Conservation (phyloP, 306 rosid genomes). For the Vigna nakashimae region DNA sequence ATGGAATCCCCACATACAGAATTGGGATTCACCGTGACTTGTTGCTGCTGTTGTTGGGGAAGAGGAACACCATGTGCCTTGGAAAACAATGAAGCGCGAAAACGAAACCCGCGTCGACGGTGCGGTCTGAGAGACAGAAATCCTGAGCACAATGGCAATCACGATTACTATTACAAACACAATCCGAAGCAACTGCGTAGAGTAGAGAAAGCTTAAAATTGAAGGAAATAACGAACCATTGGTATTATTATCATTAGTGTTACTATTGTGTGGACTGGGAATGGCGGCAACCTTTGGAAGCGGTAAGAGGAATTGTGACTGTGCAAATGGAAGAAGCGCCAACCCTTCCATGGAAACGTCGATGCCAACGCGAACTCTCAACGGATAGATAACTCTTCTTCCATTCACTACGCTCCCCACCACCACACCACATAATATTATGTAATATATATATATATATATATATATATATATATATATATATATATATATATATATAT, state of each 20-base stretch:
- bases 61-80: constrained; percentile 52
- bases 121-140: constrained; percentile 25
- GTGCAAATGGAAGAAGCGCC: background rate
- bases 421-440: background rate
- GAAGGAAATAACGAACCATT: background rate
- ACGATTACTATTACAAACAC: background rate
- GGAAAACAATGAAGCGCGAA: constrained; percentile 56
- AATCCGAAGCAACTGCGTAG: background rate
- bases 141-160: background rate
- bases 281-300: background rate
- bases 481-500: too few species aligned
- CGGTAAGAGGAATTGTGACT: background rate
- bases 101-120: constrained; percentile 48
- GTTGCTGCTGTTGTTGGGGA: constrained; percentile 23
- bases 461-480: too few species aligned
- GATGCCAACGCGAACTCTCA: too few species aligned
- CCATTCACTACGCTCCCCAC: too few species aligned
- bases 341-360: background rate
- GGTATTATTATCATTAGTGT: too few species aligned
- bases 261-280: background rate
- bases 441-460: too few species aligned
- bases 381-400: background rate
- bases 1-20: constrained; percentile 77
- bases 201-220: background rate
- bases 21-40: constrained; percentile 37